phyloP scores from a whole-genome alignment of 2,329 filamentous ascomycete species.

The Microcyclosporella mali region DNA sequence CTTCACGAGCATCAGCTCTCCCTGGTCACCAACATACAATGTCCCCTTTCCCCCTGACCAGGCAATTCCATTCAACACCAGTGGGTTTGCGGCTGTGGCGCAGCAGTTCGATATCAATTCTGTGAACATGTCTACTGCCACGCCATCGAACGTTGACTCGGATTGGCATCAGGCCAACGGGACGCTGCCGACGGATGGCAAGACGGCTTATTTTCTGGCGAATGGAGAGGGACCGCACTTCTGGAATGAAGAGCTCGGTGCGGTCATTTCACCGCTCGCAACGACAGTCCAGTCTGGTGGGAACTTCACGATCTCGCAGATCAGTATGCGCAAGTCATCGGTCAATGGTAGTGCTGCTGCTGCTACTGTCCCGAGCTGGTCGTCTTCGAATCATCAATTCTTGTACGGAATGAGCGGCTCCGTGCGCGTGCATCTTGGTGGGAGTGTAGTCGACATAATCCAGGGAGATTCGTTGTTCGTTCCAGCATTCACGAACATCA shows the following conservation, averaged over 20 bases:
- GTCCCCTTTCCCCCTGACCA: slow-evolving; percentile 15
- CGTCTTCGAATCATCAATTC: slow-evolving; percentile 3
- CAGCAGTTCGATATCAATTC: slow-evolving; percentile 10
- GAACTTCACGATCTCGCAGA: slow-evolving; percentile 13
- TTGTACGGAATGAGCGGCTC: slow-evolving; percentile 3
- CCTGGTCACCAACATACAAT: slow-evolving; percentile 11
- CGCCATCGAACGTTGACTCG: neutral
- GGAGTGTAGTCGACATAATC: slow-evolving; percentile 3
- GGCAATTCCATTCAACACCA: slow-evolving; percentile 5
- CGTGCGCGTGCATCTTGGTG: slow-evolving; percentile 1
- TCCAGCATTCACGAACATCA: slow-evolving; percentile 3
- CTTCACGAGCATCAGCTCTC: slow-evolving; percentile 10
- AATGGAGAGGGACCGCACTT: slow-evolving; percentile 13
- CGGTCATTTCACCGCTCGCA: slow-evolving; percentile 13
- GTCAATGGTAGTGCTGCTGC: neutral
- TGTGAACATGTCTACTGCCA: slow-evolving; percentile 5
- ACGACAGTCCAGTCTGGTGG: slow-evolving; percentile 10
- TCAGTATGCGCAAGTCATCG: slow-evolving; percentile 4
- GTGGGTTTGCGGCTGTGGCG: slow-evolving; percentile 1
- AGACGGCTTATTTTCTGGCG: slow-evolving; percentile 12
- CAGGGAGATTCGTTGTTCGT: slow-evolving; percentile 4
- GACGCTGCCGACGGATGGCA: slow-evolving; percentile 8
- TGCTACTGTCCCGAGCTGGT: neutral
- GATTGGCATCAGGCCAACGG: slow-evolving; percentile 8
- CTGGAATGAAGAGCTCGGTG: slow-evolving; percentile 11